These are phyloP conservation scores for Pezicula carpinea DNA, from an alignment of 2,329 filamentous ascomycete species.

Conservation along the genomic window DNA sequence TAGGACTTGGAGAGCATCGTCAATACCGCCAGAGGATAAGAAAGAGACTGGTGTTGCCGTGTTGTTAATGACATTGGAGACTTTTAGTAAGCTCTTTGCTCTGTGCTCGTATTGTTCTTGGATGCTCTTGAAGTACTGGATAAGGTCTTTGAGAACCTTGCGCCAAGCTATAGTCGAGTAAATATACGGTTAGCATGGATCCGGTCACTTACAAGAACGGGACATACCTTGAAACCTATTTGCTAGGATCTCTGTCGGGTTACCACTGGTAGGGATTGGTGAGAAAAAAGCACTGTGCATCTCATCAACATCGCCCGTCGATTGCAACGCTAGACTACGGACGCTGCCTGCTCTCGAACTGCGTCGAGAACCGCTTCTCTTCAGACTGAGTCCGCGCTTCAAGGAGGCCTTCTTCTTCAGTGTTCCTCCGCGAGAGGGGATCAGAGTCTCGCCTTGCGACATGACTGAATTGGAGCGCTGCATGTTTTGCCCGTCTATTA, in stretches of 20 bases:
- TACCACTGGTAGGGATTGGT: constrained; percentile 81
- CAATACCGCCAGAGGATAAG: constrained; percentile 74
- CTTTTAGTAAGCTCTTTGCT: constrained; percentile 75
- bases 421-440: constrained; percentile 57
- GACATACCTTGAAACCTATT: constrained; percentile 79
- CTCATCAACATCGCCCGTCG: constrained; percentile 62
- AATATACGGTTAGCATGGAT: constrained; percentile 6
- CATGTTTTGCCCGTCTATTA: constrained; percentile 47
- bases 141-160: constrained; percentile 90
- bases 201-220: constrained; percentile 2
- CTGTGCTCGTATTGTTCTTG: constrained; percentile 84
- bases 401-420: constrained; percentile 86
- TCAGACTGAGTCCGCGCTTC: constrained; percentile 67
- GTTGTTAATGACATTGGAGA: constrained; percentile 81
- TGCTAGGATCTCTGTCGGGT: constrained; percentile 81
- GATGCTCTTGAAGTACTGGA: constrained; percentile 89
- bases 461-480: constrained; percentile 57
- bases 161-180: constrained; percentile 68
- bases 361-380: constrained; percentile 73
- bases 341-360: constrained; percentile 86
- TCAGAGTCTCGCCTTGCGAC: constrained; percentile 30
- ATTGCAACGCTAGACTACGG: constrained; percentile 70
- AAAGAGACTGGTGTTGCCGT: constrained; percentile 71
- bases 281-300: constrained; percentile 82
- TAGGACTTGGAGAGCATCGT: constrained; percentile 78